Evolutionary conservation across 2,329 filamentous ascomycete genomes (phyloP), one percentile per base, ranked within the genome.

Genomic region (Alternaria arbusti): DNA sequence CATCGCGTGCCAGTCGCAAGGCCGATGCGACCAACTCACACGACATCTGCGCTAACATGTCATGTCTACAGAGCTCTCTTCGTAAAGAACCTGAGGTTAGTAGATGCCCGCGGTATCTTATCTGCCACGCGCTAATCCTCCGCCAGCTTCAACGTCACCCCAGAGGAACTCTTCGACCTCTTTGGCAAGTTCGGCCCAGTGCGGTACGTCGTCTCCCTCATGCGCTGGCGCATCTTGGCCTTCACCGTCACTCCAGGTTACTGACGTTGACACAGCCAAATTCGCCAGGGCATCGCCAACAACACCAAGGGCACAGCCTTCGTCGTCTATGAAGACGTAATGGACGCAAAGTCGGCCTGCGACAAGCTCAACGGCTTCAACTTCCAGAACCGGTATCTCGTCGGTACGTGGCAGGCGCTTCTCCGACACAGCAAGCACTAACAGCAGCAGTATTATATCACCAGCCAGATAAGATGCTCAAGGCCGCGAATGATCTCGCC

Each of bases 301-400:
- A 95, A 96, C 82, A 97, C 96, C 78, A 99, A 98, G 84, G 96
- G 96, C 81, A 99, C 96, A 57, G 96, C 95, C 72, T 99, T 97
- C 83, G 96, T 99, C 75, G 96, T 99, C 83, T 99, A 97, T 87
- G 96, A 98, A 84, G 96, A 99, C 87, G 95, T 98, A 74, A 92
- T 96, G 88, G 96, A 99, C 87, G 94, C 96, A 73, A 99, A 99
- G 86, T 91, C 94, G 84, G 96, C 96, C 79, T 98, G 96, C 87
- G 96, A 99, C 86, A 97, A 98, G 86, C 87, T 99, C 82, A 99
- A 99, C 86, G 96, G 96, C 81, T 99, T 97, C 90, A 99, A 99
- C 86, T 99, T 99, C 83, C 96, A 99, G 86, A 97, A 95, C 85
- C 92, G 96, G 81, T 99, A 99, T 84, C 92, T 99, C 75, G 96